Evolutionary conservation across 1,284 basidiomycete species (phyloP), one percentile per base, ranked within the genome.

Genomic region (Stereum hirsutum): DNA sequence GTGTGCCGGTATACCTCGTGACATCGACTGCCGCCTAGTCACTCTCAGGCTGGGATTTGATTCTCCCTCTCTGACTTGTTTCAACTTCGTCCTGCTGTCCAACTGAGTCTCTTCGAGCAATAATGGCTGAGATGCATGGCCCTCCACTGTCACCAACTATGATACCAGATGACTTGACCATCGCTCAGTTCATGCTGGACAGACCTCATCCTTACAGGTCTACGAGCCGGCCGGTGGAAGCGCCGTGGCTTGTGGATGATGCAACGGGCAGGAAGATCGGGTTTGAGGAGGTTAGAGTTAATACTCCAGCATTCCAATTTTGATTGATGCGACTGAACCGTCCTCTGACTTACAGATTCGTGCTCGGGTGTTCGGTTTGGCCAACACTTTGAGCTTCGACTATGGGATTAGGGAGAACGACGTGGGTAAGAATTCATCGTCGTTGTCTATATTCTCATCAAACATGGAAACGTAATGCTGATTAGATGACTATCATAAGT

Each of bases 121-220:
- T n/a, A n/a, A 36, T 36, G 34, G 14, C 34, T 19, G 34, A 36
- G 34, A n/a, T 36, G 11, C 34, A 15, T 11, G 34, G 12, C 4
- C 11, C 20, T 19, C 34, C 34, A 11, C 34, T 36, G 11, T 19
- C 34, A 19, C n/a, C 34, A 12, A 19, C 14, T 19, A 36, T 36
- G 12, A 76, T 86, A 46, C 86, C 85, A 10, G 80, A 85, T 55
- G 63, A 88, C 61, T 60, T 88, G 39, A 81, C 80, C 8, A 65
- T 89, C 24, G 74, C 81, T 2, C 86, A 89, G 60, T 89, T 89
- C 58, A 67, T 88, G 39, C 69, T 89, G 24, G 76, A 81, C 51
- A 55, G 57, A 7, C 55, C 69, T 25, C 70, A 76, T 39, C 66
- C 74, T 1, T 46, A 61, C 15, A 67, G 73, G 28, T 80, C 81